Percentiles rank a stretch among this genome's conserved stretches.
These are phyloP conservation scores for Phytophthora brassicae DNA, from an alignment of 352 stramenopile genomes.

Conservation along the genomic window DNA sequence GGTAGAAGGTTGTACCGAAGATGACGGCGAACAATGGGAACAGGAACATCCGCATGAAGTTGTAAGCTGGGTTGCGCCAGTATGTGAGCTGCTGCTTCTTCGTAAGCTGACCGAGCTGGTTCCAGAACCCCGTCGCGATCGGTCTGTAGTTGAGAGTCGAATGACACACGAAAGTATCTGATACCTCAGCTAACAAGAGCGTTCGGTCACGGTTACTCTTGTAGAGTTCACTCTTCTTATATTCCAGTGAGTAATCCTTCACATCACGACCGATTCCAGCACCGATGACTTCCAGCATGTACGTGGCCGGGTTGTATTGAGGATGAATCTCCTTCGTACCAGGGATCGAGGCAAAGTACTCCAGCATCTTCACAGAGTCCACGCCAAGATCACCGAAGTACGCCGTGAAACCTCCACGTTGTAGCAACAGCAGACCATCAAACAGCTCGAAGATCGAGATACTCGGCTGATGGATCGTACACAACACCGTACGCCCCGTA, in stretches of 20 bases:
- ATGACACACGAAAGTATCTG: conserved; percentile 35
- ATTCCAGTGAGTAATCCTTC: conserved; percentile 48
- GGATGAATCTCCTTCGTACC: conserved; percentile 51
- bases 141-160: conserved; percentile 47
- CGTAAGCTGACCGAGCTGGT: conserved; percentile 36
- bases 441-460: conserved; percentile 93
- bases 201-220: conserved; percentile 27
- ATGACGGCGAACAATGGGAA: conserved; percentile 50
- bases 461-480: conserved; percentile 60
- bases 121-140: conserved; percentile 44
- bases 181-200: conserved; percentile 13
- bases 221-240: conserved; percentile 35
- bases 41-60: conserved; percentile 49
- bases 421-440: conserved; percentile 88
- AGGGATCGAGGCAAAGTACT: conserved; percentile 79
- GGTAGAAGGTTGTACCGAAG: conserved; percentile 56
- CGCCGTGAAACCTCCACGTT: conserved; percentile 54
- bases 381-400: conserved; percentile 89
- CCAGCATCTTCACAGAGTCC: conserved; percentile 60
- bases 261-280: conserved; percentile 49
- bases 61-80: conserved; percentile 52
- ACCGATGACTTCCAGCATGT: conserved; percentile 83
- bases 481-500: conserved; percentile 85
- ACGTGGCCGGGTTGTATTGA: conserved; percentile 88
- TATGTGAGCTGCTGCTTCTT: conserved; percentile 53